These are phyloP conservation scores for Phalaenopsis equestris DNA, from an alignment of 106 monocot species.

Conservation along the genomic window DNA sequence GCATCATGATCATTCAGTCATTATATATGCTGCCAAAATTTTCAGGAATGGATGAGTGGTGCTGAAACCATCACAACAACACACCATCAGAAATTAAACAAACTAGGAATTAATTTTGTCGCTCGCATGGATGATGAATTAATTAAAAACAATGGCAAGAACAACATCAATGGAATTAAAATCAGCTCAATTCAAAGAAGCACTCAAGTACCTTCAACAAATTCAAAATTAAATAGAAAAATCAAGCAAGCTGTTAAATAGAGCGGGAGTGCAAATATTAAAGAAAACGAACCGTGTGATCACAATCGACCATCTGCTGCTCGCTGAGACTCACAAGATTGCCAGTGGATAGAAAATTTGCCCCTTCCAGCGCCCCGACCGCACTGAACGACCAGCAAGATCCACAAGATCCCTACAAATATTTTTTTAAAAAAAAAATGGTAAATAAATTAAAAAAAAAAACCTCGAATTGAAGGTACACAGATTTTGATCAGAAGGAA, in stretches of 20 bases:
- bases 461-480: neutral
- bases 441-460: neutral
- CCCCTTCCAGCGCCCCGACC: constrained; percentile 72
- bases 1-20: too few relatives aligned
- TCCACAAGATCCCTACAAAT: constrained; percentile 70
- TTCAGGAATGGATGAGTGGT: too few relatives aligned
- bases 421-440: neutral
- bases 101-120: neutral
- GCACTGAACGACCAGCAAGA: constrained; percentile 97
- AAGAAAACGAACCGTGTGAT: constrained; percentile 15
- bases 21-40: too few relatives aligned
- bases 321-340: constrained; percentile 67
- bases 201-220: neutral
- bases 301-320: constrained; percentile 86
- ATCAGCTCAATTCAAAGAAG: neutral
- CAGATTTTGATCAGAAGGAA: neutral
- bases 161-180: neutral
- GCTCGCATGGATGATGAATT: neutral
- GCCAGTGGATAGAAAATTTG: constrained; percentile 66
- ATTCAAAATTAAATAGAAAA: neutral
- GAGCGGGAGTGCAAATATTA: neutral
- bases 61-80: too few relatives aligned
- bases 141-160: neutral
- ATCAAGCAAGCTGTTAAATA: neutral
- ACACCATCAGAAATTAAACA: neutral